phyloP scores from a whole-genome alignment of 176 grass and related monocot species.

The Oryza australiensis region DNA sequence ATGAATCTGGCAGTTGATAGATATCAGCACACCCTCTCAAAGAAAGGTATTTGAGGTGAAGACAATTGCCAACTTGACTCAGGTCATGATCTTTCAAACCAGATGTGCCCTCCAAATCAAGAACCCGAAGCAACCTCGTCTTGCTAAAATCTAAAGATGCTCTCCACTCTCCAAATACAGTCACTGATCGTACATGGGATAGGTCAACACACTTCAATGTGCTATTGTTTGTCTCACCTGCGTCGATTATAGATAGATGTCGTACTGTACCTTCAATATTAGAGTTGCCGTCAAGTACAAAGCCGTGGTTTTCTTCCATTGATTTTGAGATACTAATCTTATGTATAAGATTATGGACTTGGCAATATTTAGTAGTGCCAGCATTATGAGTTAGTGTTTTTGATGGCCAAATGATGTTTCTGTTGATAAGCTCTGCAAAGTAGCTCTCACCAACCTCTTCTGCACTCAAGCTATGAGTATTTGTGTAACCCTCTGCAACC shows the following conservation, averaged over 20 bases:
- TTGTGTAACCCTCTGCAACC: slow-evolving; percentile 15
- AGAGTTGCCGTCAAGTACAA: background rate
- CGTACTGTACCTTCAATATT: background rate
- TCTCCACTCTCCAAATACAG: background rate
- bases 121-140: slow-evolving; percentile 20
- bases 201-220: background rate
- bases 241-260: background rate
- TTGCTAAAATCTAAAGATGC: background rate
- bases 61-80: background rate
- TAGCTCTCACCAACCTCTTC: background rate
- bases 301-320: background rate
- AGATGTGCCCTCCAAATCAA: slow-evolving; percentile 14
- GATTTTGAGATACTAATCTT: slow-evolving; percentile 5
- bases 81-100: background rate
- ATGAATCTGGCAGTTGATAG: background rate
- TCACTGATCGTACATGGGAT: background rate
- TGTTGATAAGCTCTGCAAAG: slow-evolving; percentile 25
- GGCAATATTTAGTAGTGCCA: background rate
- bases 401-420: slow-evolving; percentile 17
- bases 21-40: background rate
- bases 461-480: background rate
- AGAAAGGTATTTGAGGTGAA: background rate
- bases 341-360: slow-evolving; percentile 23
- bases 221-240: too few species aligned
- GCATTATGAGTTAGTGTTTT: background rate